These are phyloP conservation scores for Posidonia oceanica DNA, from an alignment of 116 monocot species.

Conservation along the genomic window DNA sequence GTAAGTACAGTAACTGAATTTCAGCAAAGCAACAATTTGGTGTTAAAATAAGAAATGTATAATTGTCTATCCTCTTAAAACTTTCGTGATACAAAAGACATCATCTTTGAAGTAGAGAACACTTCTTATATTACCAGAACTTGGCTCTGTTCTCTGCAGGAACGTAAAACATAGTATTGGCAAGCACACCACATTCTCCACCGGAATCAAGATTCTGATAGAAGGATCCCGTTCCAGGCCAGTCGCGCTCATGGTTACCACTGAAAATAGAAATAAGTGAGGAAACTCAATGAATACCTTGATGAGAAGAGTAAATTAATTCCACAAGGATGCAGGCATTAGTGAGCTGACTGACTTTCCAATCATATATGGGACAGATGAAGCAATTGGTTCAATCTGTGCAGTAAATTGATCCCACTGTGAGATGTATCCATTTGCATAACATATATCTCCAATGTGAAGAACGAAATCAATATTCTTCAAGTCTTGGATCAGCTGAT, in stretches of 20 bases:
- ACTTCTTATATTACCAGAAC: constrained; percentile 34
- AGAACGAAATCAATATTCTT: constrained; percentile 74
- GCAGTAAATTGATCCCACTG: constrained; percentile 98
- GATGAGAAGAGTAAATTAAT: neutral
- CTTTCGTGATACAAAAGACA: no score
- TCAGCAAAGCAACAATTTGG: no score
- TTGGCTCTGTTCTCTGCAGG: constrained; percentile 84
- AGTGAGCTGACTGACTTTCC: constrained; percentile 38
- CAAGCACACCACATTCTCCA: constrained; percentile 92
- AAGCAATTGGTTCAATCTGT: constrained; percentile 81
- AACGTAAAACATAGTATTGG: constrained; percentile 77
- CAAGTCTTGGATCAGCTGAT: constrained; percentile 59
- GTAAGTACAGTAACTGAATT: no score
- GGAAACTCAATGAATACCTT: neutral
- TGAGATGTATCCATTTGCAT: constrained; percentile 89
- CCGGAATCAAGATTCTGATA: constrained; percentile 82
- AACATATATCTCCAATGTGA: constrained; percentile 79
- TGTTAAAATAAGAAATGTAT: no score
- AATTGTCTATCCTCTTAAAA: no score
- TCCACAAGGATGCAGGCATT: neutral
- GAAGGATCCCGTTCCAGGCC: constrained; percentile 92
- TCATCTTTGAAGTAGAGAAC: no score
- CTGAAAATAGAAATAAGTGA: constrained; percentile 24
- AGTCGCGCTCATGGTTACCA: constrained; percentile 98
- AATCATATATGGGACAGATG: constrained; percentile 84